Evolutionary conservation across 805 yeast species (phyloP), one percentile per base, ranked within the genome.

Genomic region (Pichia ethanolica): DNA sequence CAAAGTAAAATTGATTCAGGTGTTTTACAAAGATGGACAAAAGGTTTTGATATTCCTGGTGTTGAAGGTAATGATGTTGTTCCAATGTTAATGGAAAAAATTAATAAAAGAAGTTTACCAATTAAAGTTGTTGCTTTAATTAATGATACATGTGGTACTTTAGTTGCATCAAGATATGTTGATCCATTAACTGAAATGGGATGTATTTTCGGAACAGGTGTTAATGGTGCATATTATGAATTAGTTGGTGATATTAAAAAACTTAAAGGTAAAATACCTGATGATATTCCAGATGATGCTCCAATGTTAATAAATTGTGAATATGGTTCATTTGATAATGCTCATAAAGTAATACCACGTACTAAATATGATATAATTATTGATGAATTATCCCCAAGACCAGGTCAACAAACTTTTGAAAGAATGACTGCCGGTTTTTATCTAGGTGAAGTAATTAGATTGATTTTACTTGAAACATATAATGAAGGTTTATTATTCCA

Each of bases 361-460:
- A 89, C 95, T 56, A 82, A 81, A 66, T 90, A 81, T 67, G 99
- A 93, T 69, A 67, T 83, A 47, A 74, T 71, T 55, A 85, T 93
- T 55, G 99, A 93, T 69, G 75, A 72, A 34, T 85, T 85, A 61
- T 86, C 96, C 45, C 99, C 99, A 64, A 87, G 98, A 74, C 99
- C 98, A 46, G 90, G 91, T 56, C 97, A 93, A 72, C 99, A 93
- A 73, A 71, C 95, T 47, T 93, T 89, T 68, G 99, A 93, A 75
- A 93, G 93, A 75, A 90, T 93, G 97, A 89, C 93, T 57, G 87
- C 97, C 35, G 99, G 99, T 57, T 89, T 89, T 73, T 93, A 93
- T 71, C 73, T 93, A 62, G 99, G 99, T 64, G 99, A 93, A 71
- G 73, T 93, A 42, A 71, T 91, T 62, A 84, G 99, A 69, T 72